Evolutionary conservation across 345 rosid genomes (phyloP).

Genomic region (Salix exigua): DNA sequence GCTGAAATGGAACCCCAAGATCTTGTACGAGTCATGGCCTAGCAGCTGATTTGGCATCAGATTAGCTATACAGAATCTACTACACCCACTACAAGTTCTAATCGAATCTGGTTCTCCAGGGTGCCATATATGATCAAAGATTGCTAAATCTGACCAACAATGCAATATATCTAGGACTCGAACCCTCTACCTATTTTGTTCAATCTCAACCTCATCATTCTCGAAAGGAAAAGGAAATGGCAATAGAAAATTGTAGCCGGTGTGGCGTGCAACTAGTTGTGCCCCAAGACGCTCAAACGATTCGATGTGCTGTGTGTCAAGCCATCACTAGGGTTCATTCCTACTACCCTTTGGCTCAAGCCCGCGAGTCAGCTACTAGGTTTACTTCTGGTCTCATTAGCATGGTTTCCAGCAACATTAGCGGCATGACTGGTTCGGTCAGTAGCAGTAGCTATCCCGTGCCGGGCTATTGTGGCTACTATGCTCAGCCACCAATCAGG

Average conservation of each 20-base stretch:
- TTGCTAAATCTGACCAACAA: too few relatives aligned
- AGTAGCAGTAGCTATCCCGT: slow-evolving; percentile 6
- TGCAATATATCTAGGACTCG: neutral
- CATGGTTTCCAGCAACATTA: slow-evolving; percentile 9
- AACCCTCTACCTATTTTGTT: too few relatives aligned
- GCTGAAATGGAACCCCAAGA: too few relatives aligned
- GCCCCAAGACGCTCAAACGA: slow-evolving; percentile 33
- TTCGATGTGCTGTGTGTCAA: slow-evolving; percentile 44
- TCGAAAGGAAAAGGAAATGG: slow-evolving; percentile 18
- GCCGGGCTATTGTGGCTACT: slow-evolving; percentile 13
- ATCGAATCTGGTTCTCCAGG: too few relatives aligned
- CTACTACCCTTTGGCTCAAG: slow-evolving; percentile 17
- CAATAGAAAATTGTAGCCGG: slow-evolving; percentile 43
- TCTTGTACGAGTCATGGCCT: too few relatives aligned
- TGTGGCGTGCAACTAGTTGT: slow-evolving; percentile 46
- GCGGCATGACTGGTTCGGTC: neutral
- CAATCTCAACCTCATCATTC: too few relatives aligned
- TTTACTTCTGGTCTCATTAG: slow-evolving; percentile 1
- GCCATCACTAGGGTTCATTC: slow-evolving; percentile 33
- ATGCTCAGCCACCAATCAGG: slow-evolving; percentile 16
- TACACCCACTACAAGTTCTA: too few relatives aligned
- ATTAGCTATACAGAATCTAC: too few relatives aligned
- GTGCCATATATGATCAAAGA: too few relatives aligned
- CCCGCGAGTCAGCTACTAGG: slow-evolving; percentile 18
- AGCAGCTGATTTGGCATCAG: too few relatives aligned